Percentiles rank a stretch among this genome's conserved stretches.
Evolutionary conservation across 2,329 filamentous ascomycete genomes (phyloP).

Genomic region (Talaromyces funiculosus): DNA sequence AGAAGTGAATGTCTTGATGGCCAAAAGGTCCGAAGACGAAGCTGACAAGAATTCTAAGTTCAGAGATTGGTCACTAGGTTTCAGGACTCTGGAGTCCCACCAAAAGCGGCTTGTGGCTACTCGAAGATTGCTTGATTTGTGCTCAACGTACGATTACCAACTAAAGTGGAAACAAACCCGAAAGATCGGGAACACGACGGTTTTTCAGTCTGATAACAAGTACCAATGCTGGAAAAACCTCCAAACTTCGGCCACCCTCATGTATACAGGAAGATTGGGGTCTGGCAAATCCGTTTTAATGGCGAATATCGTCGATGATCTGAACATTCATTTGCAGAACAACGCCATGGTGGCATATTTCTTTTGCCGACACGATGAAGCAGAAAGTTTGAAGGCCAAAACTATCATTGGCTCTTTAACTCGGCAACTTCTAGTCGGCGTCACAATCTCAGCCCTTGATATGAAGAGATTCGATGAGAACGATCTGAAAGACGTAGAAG

Average conservation of each 20-base stretch:
- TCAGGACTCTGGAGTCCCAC: not conserved
- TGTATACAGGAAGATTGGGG: conserved; percentile 39
- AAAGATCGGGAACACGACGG: conserved; percentile 34
- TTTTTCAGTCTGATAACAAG: conserved; percentile 18
- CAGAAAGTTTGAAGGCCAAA: conserved; percentile 23
- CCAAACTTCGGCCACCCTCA: conserved; percentile 24
- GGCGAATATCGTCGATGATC: conserved; percentile 41
- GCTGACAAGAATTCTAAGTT: conserved; percentile 3
- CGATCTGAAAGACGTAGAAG: not conserved
- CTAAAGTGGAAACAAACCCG: conserved; percentile 39
- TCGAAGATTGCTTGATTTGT: conserved; percentile 33
- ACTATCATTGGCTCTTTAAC: conserved; percentile 30
- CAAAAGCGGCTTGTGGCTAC: not conserved
- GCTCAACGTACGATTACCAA: conserved; percentile 39
- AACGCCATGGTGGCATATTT: conserved; percentile 26
- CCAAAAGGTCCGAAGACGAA: conserved; percentile 23
- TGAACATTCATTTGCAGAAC: conserved; percentile 22
- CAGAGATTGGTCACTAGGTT: not conserved
- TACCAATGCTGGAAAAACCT: conserved; percentile 28
- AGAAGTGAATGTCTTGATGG: conserved; percentile 26
- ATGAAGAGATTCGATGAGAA: not conserved
- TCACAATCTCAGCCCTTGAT: not conserved
- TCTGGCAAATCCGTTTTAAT: conserved; percentile 43
- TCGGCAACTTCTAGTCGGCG: conserved; percentile 29
- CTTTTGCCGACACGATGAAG: conserved; percentile 29